phyloP scores from a whole-genome alignment of 2,329 filamentous ascomycete genomes.

The Fusarium anguioides region DNA sequence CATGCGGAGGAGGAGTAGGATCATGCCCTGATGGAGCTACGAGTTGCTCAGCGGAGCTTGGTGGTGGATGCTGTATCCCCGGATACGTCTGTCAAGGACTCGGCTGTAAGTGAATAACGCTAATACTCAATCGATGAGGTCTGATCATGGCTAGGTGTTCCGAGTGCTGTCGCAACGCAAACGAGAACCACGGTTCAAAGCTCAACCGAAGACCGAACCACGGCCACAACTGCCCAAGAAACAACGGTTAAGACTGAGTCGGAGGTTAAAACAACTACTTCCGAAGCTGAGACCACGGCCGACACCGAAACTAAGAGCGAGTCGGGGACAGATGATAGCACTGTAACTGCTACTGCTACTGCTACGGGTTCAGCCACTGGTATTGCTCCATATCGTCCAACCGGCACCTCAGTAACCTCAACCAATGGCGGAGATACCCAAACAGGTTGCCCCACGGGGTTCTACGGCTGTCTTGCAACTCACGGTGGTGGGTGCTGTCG shows the following conservation, averaged over 20 bases:
- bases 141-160: constrained; percentile 46
- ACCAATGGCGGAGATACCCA: constrained; percentile 50
- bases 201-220: constrained; percentile 26
- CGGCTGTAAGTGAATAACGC: constrained; percentile 68
- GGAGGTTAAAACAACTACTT: constrained; percentile 39
- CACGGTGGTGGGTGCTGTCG: constrained; percentile 89
- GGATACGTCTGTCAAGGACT: constrained; percentile 76
- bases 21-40: constrained; percentile 71
- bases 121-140: background rate
- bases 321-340: constrained; percentile 4
- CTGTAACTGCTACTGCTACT: constrained; percentile 42
- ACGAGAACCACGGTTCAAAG: constrained; percentile 32
- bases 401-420: constrained; percentile 50
- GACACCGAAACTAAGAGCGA: background rate
- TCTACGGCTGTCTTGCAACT: constrained; percentile 88
- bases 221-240: constrained; percentile 54
- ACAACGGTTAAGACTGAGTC: constrained; percentile 51
- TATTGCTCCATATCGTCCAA: constrained; percentile 61
- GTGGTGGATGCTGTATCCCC: constrained; percentile 80
- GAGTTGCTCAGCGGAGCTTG: constrained; percentile 71
- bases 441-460: constrained; percentile 81
- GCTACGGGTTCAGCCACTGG: constrained; percentile 53
- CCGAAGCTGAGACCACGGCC: background rate
- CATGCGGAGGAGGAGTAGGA: constrained; percentile 72
- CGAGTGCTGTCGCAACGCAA: constrained; percentile 48